Conservation (phyloP, 345 rosid genomes). For the Rubroshorea leprosula region DNA sequence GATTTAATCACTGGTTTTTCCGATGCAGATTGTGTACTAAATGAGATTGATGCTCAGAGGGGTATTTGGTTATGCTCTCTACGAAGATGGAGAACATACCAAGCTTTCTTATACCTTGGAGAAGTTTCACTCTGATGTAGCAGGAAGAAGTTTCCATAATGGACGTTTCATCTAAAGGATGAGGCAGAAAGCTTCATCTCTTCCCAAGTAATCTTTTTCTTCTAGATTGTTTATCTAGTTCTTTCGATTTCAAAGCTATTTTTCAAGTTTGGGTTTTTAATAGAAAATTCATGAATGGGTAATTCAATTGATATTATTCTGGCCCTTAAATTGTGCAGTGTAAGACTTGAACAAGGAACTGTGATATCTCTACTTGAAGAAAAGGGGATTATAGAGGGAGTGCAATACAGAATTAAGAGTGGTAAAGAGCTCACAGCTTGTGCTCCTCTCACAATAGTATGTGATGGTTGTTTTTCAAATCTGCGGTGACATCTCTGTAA, state of each 20-base stretch:
- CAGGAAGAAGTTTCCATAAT: conserved; percentile 31
- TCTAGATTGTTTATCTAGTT: neutral
- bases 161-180: conserved; percentile 30
- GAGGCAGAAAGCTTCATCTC: conserved; percentile 27
- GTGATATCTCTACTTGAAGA: conserved; percentile 44
- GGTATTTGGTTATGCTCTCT: conserved; percentile 25
- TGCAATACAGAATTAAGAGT: conserved; percentile 33
- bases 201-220: conserved; percentile 22
- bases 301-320: neutral
- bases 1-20: neutral
- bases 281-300: too few species aligned
- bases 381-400: conserved; percentile 44
- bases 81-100: conserved; percentile 25
- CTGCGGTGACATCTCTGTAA: conserved; percentile 48
- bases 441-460: conserved; percentile 62
- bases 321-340: too few species aligned
- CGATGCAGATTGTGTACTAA: conserved; percentile 30
- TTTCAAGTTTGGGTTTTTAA: neutral
- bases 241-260: neutral
- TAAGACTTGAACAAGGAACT: conserved; percentile 48
- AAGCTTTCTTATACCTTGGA: conserved; percentile 23
- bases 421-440: conserved; percentile 26
- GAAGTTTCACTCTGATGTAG: conserved; percentile 17
- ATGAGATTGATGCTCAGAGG: conserved; percentile 31
- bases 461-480: conserved; percentile 42